Evolutionary conservation across 2,329 filamentous ascomycete species (phyloP).

Genomic region (Penicillium occitanis): DNA sequence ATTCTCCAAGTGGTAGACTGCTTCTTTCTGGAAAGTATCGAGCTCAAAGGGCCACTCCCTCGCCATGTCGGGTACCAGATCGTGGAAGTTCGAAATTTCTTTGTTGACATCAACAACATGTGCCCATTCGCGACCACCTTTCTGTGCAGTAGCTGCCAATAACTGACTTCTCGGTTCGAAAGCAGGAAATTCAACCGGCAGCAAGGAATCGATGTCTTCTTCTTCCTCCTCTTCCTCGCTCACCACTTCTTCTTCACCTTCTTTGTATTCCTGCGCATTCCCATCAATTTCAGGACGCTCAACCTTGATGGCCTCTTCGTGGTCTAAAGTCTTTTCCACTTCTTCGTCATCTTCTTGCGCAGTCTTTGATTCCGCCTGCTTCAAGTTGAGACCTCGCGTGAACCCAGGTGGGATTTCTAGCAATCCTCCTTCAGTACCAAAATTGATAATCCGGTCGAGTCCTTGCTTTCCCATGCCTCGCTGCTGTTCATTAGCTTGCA

Average conservation of each 20-base stretch:
- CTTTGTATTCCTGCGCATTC: conserved; percentile 34
- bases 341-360: conserved; percentile 66
- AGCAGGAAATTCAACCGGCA: conserved; percentile 91
- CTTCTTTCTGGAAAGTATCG: conserved; percentile 97
- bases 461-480: conserved; percentile 47
- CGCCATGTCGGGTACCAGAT: conserved; percentile 94
- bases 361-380: conserved; percentile 57
- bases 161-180: conserved; percentile 80
- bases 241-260: conserved; percentile 31
- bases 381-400: conserved; percentile 71
- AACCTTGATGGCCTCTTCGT: conserved; percentile 44
- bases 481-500: conserved; percentile 52
- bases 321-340: conserved; percentile 63
- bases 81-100: conserved; percentile 89
- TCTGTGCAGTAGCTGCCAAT: conserved; percentile 67
- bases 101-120: conserved; percentile 97
- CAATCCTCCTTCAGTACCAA: conserved; percentile 73
- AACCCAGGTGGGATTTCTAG: conserved; percentile 82
- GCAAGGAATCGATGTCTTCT: conserved; percentile 74
- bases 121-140: conserved; percentile 85
- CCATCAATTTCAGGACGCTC: conserved; percentile 49
- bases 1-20: conserved; percentile 93
- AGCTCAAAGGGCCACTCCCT: conserved; percentile 95
- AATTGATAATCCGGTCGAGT: conserved; percentile 82
- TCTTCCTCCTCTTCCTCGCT: conserved; percentile 39